A percentile compares a stretch with the other conserved stretches of the same genome.
These are phyloP conservation scores for Diospyros lotus DNA, from an alignment of 148 eudicot species.

Conservation along the genomic window DNA sequence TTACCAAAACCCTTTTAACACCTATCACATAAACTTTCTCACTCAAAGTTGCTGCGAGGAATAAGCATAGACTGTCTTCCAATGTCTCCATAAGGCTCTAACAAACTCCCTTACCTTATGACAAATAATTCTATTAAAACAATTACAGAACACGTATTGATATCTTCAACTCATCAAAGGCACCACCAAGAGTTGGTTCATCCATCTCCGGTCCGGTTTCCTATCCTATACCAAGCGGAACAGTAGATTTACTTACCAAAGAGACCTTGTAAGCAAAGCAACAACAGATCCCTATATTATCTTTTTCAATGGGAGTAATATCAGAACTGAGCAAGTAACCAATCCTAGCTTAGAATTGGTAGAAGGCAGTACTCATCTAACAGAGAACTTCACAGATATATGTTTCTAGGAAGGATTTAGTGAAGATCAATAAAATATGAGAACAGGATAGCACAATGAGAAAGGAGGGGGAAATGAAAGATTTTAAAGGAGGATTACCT, in stretches of 20 bases:
- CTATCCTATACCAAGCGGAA: background rate
- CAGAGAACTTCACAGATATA: background rate
- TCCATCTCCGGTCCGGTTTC: background rate
- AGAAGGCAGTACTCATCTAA: background rate
- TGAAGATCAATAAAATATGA: background rate
- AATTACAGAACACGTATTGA: background rate
- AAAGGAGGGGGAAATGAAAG: background rate
- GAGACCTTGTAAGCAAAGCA: background rate
- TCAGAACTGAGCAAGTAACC: background rate
- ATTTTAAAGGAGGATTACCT: slow-evolving; percentile 33
- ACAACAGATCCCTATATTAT: background rate
- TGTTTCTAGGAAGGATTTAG: background rate
- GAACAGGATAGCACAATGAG: background rate
- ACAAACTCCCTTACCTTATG: background rate
- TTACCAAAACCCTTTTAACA: background rate
- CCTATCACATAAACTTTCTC: background rate
- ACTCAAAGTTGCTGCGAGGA: background rate
- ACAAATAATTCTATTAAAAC: background rate
- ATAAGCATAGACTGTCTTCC: background rate
- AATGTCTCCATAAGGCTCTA: background rate
- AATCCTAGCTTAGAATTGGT: background rate
- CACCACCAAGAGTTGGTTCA: slow-evolving; percentile 2
- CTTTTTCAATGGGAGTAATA: background rate
- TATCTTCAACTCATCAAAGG: background rate
- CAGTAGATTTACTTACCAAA: background rate